Base-by-base conservation (phyloP, 306 rosid species). In the Begonia loranthoides region DNA sequence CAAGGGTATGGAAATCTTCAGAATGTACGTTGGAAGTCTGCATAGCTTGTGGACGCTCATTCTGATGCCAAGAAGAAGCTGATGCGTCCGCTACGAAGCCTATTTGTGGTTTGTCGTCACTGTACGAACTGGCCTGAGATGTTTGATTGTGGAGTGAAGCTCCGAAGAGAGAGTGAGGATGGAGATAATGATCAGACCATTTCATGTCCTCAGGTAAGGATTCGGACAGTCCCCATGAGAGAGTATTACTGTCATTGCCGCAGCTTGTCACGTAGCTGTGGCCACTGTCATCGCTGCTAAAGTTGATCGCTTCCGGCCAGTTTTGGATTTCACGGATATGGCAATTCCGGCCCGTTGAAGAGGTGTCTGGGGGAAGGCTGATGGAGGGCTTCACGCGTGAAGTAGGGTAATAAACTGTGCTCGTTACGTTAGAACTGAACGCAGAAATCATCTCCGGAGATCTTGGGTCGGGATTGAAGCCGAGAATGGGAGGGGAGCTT, bases 1-100 rank as follows among this genome's bases (percentile, higher is more conserved):
- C 80, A 46, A 85, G 81, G 69, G 79, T 82, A 59, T 82, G 97
- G 12, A 82, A 76, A 59, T 85, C 90, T 73, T 85, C 78, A 55
- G 67, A 61, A 66, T 74, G 85, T 59, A 75, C 57, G 58, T 80
- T 87, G 13, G 75, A 45, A 1, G 63, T 47, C 10, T 38, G 10
- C 17, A 47, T 12, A 41, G 19, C 4, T 47, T 47, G 16, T 47
- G 36, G 55, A 36, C 50, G 51, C 62, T 17, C 56, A 52, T 39
- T 62, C 50, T 69, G 77, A 56, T 74, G 66, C 76, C 79, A 78
- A 39, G 51, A 66, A 22, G 28, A 51, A 45, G 45, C 52, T 28
- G 77, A 55, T 10, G 64, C 75, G 4, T 67, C 60, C 36, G 62
- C 13, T 4, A 65, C 58, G 56, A 80, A 71, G 7, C 52, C 68